These are phyloP conservation scores for Diaporthe citri DNA, from an alignment of 2,329 filamentous ascomycete species.

Conservation along the genomic window DNA sequence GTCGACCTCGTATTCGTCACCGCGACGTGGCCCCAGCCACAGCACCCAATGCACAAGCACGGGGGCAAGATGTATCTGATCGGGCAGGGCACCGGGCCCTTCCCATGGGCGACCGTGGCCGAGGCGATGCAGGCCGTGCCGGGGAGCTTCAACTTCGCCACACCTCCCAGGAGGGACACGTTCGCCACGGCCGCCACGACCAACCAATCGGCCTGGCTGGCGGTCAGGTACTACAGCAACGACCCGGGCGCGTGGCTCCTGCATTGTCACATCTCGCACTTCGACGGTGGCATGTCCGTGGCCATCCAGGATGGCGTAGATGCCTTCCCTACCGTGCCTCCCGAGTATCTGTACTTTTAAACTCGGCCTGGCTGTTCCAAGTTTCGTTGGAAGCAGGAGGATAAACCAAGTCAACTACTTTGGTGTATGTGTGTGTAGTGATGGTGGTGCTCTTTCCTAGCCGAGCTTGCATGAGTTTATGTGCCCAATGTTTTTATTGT, in stretches of 20 bases:
- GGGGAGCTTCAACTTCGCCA: conserved; percentile 67
- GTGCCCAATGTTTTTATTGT: too few relatives aligned
- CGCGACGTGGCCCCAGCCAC: conserved; percentile 59
- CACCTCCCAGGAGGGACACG: conserved; percentile 66
- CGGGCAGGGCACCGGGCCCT: conserved; percentile 63
- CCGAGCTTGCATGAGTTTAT: background rate
- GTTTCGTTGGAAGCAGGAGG: background rate
- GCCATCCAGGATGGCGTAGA: conserved; percentile 63
- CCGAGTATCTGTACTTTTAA: conserved; percentile 49
- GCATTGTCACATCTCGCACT: conserved; percentile 23
- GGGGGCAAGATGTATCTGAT: conserved; percentile 71
- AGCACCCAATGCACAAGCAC: conserved; percentile 75
- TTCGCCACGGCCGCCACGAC: conserved; percentile 54
- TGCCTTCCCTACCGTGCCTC: conserved; percentile 56
- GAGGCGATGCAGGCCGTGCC: conserved; percentile 63
- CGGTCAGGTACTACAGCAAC: conserved; percentile 63
- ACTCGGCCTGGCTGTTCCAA: background rate
- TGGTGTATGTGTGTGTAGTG: background rate
- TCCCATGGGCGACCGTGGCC: conserved; percentile 64
- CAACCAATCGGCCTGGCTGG: conserved; percentile 58
- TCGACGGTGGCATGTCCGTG: conserved; percentile 65
- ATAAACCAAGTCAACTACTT: too few relatives aligned
- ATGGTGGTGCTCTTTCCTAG: background rate
- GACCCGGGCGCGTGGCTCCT: conserved; percentile 68
- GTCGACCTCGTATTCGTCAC: conserved; percentile 67